A percentile compares a stretch with the other conserved stretches of the same genome.
phyloP scores from a whole-genome alignment of 2,329 filamentous ascomycete species.

The Pestalotiopsis sp. region DNA sequence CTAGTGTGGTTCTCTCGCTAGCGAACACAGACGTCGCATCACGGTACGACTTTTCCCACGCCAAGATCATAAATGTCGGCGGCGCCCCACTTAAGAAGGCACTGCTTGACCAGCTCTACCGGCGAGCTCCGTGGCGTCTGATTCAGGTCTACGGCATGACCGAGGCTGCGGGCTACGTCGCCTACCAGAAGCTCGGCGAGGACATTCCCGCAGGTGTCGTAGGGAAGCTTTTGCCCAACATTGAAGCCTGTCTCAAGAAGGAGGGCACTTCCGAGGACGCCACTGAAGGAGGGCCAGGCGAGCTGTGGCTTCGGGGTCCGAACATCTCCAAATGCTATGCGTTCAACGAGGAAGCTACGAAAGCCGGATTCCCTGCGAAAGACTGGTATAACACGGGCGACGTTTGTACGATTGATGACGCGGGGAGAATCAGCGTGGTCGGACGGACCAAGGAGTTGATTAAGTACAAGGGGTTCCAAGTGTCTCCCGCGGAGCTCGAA shows the following conservation, averaged over 20 bases:
- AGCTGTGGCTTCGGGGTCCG: constrained; percentile 46
- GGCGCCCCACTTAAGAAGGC: constrained; percentile 37
- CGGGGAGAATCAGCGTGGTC: constrained; percentile 37
- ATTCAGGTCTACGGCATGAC: constrained; percentile 50
- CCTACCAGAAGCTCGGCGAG: constrained; percentile 40
- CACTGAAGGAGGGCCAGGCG: constrained; percentile 39
- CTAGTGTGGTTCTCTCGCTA: constrained; percentile 40
- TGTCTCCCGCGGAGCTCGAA: constrained; percentile 41
- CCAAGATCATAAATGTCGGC: constrained; percentile 39
- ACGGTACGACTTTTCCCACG: constrained; percentile 39
- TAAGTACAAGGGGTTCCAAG: constrained; percentile 46
- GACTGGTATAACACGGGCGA: constrained; percentile 51
- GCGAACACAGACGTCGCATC: constrained; percentile 37
- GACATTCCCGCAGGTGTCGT: constrained; percentile 34
- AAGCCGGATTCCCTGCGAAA: constrained; percentile 36
- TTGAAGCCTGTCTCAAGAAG: constrained; percentile 42
- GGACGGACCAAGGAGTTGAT: constrained; percentile 44
- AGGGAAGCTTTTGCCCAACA: constrained; percentile 39
- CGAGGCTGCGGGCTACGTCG: constrained; percentile 45
- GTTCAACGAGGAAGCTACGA: constrained; percentile 40
- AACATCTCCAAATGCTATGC: constrained; percentile 47
- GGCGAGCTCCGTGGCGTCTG: constrained; percentile 38
- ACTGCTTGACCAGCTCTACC: constrained; percentile 33
- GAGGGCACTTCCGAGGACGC: constrained; percentile 39
- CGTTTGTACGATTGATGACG: constrained; percentile 38